phyloP scores from a whole-genome alignment of 208 protist genomes.

The Vickermania spadyakhi region DNA sequence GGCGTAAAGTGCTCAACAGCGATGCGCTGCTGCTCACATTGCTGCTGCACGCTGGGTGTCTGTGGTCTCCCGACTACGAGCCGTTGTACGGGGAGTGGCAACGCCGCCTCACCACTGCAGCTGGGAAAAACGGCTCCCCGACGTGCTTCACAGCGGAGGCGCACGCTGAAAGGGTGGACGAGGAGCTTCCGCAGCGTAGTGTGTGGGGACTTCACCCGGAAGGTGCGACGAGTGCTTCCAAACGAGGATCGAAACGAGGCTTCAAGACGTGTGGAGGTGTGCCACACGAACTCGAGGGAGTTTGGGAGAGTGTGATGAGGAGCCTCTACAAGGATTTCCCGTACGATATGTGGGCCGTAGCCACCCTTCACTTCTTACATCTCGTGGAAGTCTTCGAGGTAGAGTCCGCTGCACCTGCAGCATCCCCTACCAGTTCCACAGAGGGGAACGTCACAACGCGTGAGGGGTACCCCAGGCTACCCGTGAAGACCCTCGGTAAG shows the following conservation, averaged over 20 bases:
- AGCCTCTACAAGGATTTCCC: conserved; percentile 7
- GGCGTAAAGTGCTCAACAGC: conserved; percentile 52
- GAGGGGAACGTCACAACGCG: no score
- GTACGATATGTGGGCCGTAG: conserved; percentile 23
- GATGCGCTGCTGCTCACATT: conserved; percentile 54
- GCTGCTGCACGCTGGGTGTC: conserved; percentile 52
- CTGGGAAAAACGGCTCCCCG: not conserved
- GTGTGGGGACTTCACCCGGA: not conserved
- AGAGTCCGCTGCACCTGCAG: no score
- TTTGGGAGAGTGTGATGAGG: not conserved
- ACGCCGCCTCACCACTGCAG: not conserved
- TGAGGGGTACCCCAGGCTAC: no score
- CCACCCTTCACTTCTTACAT: conserved; percentile 36
- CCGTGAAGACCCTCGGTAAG: no score
- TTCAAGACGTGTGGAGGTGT: not conserved
- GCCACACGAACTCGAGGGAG: conserved; percentile 6
- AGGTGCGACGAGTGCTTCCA: not conserved
- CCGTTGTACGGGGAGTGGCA: conserved; percentile 4
- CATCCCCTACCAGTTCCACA: no score
- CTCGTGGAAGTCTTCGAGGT: conserved; percentile 31
- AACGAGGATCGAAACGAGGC: not conserved
- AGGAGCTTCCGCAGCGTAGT: no score
- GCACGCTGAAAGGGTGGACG: no score
- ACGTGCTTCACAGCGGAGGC: no score
- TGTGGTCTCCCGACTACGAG: conserved; percentile 49